phyloP scores from a whole-genome alignment of 441 rosid genomes.

The Brassica balearica region DNA sequence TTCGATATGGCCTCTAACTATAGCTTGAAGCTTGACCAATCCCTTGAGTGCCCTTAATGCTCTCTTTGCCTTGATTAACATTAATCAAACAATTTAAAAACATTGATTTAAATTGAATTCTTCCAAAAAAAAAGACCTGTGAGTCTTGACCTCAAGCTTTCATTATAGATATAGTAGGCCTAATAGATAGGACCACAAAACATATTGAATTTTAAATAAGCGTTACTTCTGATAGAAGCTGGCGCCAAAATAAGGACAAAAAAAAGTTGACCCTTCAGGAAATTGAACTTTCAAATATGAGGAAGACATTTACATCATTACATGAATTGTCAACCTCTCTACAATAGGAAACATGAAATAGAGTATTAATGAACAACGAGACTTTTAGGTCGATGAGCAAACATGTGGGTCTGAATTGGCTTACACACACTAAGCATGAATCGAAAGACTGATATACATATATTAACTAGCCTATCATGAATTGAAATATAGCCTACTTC shows the following conservation, averaged over 20 bases:
- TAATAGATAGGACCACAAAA: conserved; percentile 28
- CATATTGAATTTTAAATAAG: conserved; percentile 25
- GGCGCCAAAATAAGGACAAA: conserved; percentile 27
- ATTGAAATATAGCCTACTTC: too few relatives aligned
- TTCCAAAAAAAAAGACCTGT: not conserved
- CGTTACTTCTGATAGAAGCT: conserved; percentile 32
- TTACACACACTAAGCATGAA: conserved; percentile 12
- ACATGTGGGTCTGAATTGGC: conserved; percentile 33
- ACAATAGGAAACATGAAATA: too few relatives aligned
- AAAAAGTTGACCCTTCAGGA: conserved; percentile 12
- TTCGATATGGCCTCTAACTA: conserved; percentile 87
- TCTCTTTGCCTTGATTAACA: conserved; percentile 65
- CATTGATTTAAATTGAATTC: not conserved
- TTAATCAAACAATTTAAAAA: not conserved
- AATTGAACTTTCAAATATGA: conserved; percentile 26
- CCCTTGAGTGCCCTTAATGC: conserved; percentile 90
- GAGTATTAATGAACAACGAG: conserved; percentile 28
- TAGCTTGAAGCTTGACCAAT: conserved; percentile 88
- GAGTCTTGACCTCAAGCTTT: conserved; percentile 9
- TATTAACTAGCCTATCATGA: too few relatives aligned
- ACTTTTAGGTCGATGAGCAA: conserved; percentile 28
- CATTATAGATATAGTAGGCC: conserved; percentile 16
- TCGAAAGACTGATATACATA: too few relatives aligned
- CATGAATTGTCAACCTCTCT: conserved; percentile 33
- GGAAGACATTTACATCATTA: conserved; percentile 9